These are phyloP conservation scores for Phialophora expanda DNA, from an alignment of 2,329 filamentous ascomycete genomes.

Conservation along the genomic window DNA sequence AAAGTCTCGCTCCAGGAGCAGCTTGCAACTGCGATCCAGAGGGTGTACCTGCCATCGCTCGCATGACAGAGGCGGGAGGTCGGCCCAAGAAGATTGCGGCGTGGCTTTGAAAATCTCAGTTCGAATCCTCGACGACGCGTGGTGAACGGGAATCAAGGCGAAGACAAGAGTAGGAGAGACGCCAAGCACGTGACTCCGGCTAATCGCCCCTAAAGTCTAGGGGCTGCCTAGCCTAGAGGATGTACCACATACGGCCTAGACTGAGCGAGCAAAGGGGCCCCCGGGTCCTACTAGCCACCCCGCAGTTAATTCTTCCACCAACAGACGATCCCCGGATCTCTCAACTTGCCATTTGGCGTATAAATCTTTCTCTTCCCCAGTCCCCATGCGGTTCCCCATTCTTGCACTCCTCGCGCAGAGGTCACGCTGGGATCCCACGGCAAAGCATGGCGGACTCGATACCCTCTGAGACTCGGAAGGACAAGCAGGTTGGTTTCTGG, in stretches of 20 bases:
- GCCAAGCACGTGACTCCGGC: too few relatives aligned
- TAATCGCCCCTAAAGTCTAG: not conserved
- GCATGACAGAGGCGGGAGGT: too few relatives aligned
- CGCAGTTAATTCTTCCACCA: not conserved
- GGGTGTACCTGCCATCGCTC: not conserved
- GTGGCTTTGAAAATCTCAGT: too few relatives aligned
- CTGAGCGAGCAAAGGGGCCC: too few relatives aligned
- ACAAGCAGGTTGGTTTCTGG: not conserved
- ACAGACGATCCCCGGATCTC: not conserved
- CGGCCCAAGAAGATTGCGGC: too few relatives aligned
- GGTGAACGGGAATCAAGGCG: too few relatives aligned
- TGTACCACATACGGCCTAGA: too few relatives aligned
- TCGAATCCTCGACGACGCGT: too few relatives aligned
- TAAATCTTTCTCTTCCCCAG: conserved; percentile 4
- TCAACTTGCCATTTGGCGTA: conserved; percentile 1
- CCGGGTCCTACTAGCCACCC: not conserved
- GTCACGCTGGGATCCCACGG: not conserved
- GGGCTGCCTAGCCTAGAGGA: not conserved
- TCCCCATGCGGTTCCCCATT: conserved; percentile 11
- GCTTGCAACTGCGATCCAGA: not conserved
- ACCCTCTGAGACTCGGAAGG: conserved; percentile 2
- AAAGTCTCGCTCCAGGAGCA: conserved; percentile 7
- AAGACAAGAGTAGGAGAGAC: too few relatives aligned
- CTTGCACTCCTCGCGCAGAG: not conserved
- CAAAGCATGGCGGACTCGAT: not conserved